Evolutionary conservation across 2,329 filamentous ascomycete species (phyloP), one percentile per base, ranked within the genome.

Genomic region (Beauveria sp.): DNA sequence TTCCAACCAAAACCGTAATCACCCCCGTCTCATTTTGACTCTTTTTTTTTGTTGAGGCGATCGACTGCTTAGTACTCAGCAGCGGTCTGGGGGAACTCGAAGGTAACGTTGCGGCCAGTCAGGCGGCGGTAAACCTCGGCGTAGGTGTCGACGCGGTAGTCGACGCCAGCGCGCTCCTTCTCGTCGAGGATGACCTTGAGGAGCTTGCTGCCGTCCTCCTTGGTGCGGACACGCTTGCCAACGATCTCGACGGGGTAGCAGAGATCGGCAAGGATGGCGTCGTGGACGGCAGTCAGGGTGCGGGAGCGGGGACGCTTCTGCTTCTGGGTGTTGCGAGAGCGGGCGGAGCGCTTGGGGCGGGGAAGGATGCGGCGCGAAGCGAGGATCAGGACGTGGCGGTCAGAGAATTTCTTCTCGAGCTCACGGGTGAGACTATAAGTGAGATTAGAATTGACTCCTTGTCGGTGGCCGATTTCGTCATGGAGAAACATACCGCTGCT

Each of bases 391-490:
- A 99, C 94, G 82, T 99, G 94, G 82, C 94, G 94, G 87, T 99
- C 94, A 69, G 94, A 97, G 91, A 99, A 99, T 86, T 99, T 99
- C 92, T 99, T 99, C 90, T 99, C 94, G 77, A 99, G 92, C 87
- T 99, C 94, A 83, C 94, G 94, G 81, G 94, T 99, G 77, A 99
- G 88, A 78, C 93, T 97, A 62, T 4, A 4, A 3, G n/a, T n/a
- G 16, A 24, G n/a, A 72, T 64, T 74, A 67, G 61, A n/a, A 48
- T 24, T 24, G 28, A 58, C 44, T 9, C 5, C 48, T 54, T 64
- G 14, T 20, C 10, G n/a, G 20, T 16, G 43, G 16, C n/a, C 18
- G 3, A 1, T 3, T 40, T 1, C 4, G 1, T 12, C 20, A 9
- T 14, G 34, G 1, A 26, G 16, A 54, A 7, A 55, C 58, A 48